Evolutionary conservation across 257 asterid species (phyloP).

Genomic region (Leptodermis oblonga): DNA sequence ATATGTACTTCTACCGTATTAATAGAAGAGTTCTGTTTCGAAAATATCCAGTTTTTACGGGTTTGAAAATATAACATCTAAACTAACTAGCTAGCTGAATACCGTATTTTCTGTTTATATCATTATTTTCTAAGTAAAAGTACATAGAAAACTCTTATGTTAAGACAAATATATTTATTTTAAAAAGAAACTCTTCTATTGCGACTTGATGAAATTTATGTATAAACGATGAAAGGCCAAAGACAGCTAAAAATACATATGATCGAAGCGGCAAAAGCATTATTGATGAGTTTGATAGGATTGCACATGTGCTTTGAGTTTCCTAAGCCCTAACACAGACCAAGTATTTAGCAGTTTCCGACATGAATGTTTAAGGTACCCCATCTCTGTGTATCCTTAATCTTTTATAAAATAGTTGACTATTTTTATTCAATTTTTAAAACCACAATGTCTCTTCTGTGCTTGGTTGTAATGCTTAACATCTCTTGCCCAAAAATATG

Average conservation of each 20-base stretch:
- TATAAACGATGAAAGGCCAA: neutral
- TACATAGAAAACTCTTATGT: too few relatives aligned
- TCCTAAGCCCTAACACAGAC: neutral
- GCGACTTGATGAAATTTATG: too few relatives aligned
- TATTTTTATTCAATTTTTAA: too few relatives aligned
- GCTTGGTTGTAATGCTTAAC: neutral
- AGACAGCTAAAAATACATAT: neutral
- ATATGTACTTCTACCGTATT: too few relatives aligned
- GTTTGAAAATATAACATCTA: too few relatives aligned
- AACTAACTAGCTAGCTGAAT: too few relatives aligned
- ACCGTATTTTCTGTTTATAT: too few relatives aligned
- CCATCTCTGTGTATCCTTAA: neutral
- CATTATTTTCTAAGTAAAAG: too few relatives aligned
- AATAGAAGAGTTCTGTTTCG: too few relatives aligned
- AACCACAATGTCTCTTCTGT: slow-evolving; percentile 3
- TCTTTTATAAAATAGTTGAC: neutral
- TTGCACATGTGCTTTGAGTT: slow-evolving; percentile 7
- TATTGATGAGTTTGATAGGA: neutral
- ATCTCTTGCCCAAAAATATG: neutral
- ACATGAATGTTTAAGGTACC: slow-evolving; percentile 8
- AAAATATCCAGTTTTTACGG: too few relatives aligned
- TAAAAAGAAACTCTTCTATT: too few relatives aligned
- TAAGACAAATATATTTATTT: too few relatives aligned
- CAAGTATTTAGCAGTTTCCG: slow-evolving; percentile 3
- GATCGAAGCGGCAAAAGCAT: neutral